Percentiles rank a stretch among this genome's conserved stretches.
These are phyloP conservation scores for Trichoderma arundinaceum DNA, from an alignment of 2,329 filamentous ascomycete genomes.

Conservation along the genomic window DNA sequence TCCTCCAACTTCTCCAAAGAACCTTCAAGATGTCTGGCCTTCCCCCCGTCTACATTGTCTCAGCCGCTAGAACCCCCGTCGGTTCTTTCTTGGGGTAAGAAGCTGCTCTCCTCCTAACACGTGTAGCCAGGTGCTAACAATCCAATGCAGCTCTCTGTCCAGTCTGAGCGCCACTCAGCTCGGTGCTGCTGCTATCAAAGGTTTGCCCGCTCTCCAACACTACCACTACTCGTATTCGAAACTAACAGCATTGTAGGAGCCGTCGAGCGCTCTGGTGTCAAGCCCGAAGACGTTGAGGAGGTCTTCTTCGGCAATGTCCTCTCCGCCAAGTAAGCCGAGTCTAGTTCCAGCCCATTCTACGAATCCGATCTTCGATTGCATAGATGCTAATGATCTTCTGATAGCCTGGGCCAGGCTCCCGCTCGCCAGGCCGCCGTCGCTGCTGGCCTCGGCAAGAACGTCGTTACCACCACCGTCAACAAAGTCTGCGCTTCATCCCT, in stretches of 20 bases:
- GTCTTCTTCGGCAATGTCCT: slow-evolving; percentile 99
- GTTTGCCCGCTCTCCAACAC: slow-evolving; percentile 53
- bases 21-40: slow-evolving; percentile 71
- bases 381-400: not conserved
- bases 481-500: slow-evolving; percentile 97
- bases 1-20: slow-evolving; percentile 10
- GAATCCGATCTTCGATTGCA: not conserved
- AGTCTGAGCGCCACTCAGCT: slow-evolving; percentile 86
- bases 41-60: slow-evolving; percentile 94
- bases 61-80: slow-evolving; percentile 85
- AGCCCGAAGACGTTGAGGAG: slow-evolving; percentile 89
- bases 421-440: slow-evolving; percentile 91
- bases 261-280: slow-evolving; percentile 85
- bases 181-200: slow-evolving; percentile 90
- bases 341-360: not conserved
- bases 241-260: slow-evolving; percentile 58
- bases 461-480: slow-evolving; percentile 92
- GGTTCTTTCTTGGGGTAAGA: slow-evolving; percentile 90
- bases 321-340: slow-evolving; percentile 77
- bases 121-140: not conserved
- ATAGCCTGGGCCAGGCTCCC: slow-evolving; percentile 91
- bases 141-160: slow-evolving; percentile 73
- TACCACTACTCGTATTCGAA: slow-evolving; percentile 1
- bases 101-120: not conserved
- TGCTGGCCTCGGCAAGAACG: slow-evolving; percentile 80